Conservation (phyloP, 1,139 yeast genomes). For the Kodamaea anthophila region DNA sequence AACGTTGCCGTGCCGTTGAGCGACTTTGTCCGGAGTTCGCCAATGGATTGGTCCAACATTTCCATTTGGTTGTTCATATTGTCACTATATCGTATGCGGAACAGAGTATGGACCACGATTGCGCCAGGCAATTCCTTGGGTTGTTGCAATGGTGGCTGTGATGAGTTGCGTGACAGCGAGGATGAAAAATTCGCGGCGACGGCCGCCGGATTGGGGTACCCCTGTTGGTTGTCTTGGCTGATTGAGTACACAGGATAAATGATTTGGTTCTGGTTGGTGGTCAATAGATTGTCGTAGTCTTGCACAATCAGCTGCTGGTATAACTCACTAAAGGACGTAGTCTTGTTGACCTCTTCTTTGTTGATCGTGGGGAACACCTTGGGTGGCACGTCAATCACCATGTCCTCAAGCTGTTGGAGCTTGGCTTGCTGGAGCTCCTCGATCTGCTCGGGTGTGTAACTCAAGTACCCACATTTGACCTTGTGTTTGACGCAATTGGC, state of each 20-base stretch:
- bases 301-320: slow-evolving; percentile 16
- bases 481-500: slow-evolving; percentile 38
- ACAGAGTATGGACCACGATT: slow-evolving; percentile 1
- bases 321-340: slow-evolving; percentile 4
- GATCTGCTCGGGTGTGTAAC: slow-evolving; percentile 29
- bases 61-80: slow-evolving; percentile 2
- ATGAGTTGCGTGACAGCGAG: neutral
- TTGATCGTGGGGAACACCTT: slow-evolving; percentile 3
- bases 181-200: neutral
- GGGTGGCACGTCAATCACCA: slow-evolving; percentile 1
- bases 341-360: slow-evolving; percentile 7
- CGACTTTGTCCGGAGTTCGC: slow-evolving; percentile 14
- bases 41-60: neutral
- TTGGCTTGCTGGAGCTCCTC: slow-evolving; percentile 23
- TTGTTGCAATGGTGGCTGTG: too few species aligned
- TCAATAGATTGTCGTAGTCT: slow-evolving; percentile 22
- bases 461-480: slow-evolving; percentile 36
- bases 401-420: slow-evolving; percentile 10
- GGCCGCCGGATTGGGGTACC: neutral
- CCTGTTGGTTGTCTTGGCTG: slow-evolving; percentile 4
- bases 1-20: slow-evolving; percentile 24
- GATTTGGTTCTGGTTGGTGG: slow-evolving; percentile 19
- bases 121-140: slow-evolving; percentile 9
- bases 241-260: slow-evolving; percentile 37
- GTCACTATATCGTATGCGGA: neutral